Evolutionary conservation across 2,329 filamentous ascomycete species (phyloP), one percentile per base, ranked within the genome.

Genomic region (Ophiostoma piceae): DNA sequence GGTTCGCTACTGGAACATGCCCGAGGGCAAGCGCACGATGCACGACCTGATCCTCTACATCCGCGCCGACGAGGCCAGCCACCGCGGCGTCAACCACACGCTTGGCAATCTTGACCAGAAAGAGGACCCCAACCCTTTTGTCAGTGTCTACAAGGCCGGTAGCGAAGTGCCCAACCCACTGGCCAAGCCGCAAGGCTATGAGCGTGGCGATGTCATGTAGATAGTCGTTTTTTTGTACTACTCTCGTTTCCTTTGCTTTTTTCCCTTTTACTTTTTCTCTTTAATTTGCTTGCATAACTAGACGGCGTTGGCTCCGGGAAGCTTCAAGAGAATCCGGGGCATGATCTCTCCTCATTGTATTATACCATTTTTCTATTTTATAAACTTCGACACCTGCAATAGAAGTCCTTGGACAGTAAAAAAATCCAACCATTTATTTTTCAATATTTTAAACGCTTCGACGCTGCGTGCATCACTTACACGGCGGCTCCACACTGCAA

Each of bases 21-120:
- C 94, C 0, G 90, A 97, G 78, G 90, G 88, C 2, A 83, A 90
- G 71, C 86, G 89, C 35, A 91, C 88, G 1, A 97, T 99, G 92
- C 87, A 85, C 75, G 92, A 98, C 76, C 80, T 98, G 72, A 84
- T 98, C 68, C 81, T 95, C 67, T 97, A 98, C 78, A 91, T 97
- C 74, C 86, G 94, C 93, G 75, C 75, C 3, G 77, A 80, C 76
- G 93, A 97, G 79, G 92, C 92, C 3, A 91, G 92, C 78, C 93
- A 96, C 77, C 86, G 95, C 43, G 95, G 97, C 77, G 94, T 98
- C 75, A 98, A 99, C 80, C 95, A 99, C 78, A 98, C 95, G 0
- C 81, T 99, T 60, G 88, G 91, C 68, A 98, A 98, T 77, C 83
- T 99, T 71, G 83, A 96, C 74, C 92, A 95, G 77, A 88, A 87